phyloP scores from a whole-genome alignment of 768 basidiomycete genomes.

The Mycena pura region DNA sequence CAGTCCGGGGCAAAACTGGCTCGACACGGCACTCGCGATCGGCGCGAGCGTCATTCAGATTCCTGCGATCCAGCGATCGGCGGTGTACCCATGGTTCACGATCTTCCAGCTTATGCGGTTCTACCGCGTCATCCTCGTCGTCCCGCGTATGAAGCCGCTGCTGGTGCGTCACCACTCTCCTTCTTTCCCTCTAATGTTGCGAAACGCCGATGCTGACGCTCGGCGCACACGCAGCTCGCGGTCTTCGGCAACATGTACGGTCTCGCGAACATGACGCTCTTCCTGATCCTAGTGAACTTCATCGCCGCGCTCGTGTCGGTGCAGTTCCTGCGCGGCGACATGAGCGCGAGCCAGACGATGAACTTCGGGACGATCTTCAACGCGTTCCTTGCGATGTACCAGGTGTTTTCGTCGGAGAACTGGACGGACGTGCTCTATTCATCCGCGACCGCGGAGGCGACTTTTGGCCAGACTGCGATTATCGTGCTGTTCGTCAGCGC shows the following conservation, averaged over 20 bases:
- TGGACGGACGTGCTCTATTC: conserved; percentile 83
- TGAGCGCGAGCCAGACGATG: conserved; percentile 57
- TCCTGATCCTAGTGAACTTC: conserved; percentile 87
- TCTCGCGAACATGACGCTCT: conserved; percentile 89
- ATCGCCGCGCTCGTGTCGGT: conserved; percentile 83
- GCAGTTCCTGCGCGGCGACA: conserved; percentile 87
- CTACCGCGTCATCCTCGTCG: conserved; percentile 89
- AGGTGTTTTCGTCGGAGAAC: conserved; percentile 93
- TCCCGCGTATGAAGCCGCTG: conserved; percentile 89
- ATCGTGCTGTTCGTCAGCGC: conserved; percentile 73
- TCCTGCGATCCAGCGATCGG: conserved; percentile 69
- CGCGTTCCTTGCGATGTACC: conserved; percentile 85
- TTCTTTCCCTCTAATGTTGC: conserved; percentile 3
- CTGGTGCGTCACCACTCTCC: conserved; percentile 57
- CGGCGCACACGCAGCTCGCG: conserved; percentile 79
- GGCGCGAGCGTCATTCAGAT: conserved; percentile 84
- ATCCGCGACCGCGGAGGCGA: conserved; percentile 64
- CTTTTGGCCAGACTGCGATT: conserved; percentile 72
- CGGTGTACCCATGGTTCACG: conserved; percentile 87
- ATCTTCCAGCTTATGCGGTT: conserved; percentile 86
- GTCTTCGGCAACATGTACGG: conserved; percentile 94
- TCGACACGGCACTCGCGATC: conserved; percentile 81
- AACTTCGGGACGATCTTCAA: conserved; percentile 87
- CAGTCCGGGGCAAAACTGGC: conserved; percentile 56
- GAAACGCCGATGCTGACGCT: neutral